Evolutionary conservation across 176 grass and related monocot species (phyloP).

Genomic region (Hyparrhenia diplandra): DNA sequence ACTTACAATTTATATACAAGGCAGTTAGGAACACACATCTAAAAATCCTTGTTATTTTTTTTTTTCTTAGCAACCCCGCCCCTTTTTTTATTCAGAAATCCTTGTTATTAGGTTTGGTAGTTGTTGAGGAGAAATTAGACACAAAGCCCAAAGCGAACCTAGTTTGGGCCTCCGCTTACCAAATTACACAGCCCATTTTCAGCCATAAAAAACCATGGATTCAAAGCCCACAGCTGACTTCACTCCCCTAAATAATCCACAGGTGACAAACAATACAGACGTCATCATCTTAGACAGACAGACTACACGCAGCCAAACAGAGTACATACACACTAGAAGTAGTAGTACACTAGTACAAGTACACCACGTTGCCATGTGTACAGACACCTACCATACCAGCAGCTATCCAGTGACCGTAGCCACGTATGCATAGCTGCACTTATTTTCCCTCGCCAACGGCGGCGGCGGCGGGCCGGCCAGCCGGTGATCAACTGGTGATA

Average conservation of each 20-base stretch:
- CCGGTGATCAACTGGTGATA: background rate
- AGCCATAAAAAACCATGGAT: background rate
- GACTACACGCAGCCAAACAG: background rate
- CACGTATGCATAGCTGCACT: constrained; percentile 15
- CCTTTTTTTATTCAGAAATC: background rate
- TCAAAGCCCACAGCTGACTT: background rate
- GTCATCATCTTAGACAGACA: too few relatives aligned
- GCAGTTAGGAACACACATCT: background rate
- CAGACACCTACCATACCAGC: too few relatives aligned
- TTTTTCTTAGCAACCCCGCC: background rate
- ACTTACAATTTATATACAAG: background rate
- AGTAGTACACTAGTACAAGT: background rate
- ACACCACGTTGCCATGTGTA: background rate
- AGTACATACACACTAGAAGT: background rate
- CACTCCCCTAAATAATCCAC: constrained; percentile 6
- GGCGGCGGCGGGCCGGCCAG: too few relatives aligned
- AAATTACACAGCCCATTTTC: background rate
- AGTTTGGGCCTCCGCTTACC: background rate
- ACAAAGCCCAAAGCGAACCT: background rate
- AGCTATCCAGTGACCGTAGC: background rate
- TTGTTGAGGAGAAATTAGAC: background rate
- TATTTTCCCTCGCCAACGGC: constrained; percentile 8
- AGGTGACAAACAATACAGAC: background rate
- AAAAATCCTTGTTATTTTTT: background rate
- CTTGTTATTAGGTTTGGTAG: background rate